Conservation (phyloP, 345 rosid species). For the Fremontodendron californicum region DNA sequence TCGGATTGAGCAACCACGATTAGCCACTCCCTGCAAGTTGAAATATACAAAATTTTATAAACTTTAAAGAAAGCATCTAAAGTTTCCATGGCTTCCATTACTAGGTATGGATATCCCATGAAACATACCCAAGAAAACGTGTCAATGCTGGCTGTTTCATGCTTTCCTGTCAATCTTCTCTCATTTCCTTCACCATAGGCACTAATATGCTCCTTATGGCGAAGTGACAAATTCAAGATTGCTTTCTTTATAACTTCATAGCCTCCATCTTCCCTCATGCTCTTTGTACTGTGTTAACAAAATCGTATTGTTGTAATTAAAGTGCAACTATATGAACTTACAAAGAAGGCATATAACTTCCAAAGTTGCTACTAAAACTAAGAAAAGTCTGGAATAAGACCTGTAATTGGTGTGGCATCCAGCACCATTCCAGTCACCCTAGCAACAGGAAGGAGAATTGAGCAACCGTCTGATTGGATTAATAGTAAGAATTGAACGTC, state of each 20-base stretch:
- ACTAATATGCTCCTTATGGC: conserved; percentile 80
- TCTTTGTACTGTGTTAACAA: conserved; percentile 61
- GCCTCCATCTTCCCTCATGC: conserved; percentile 95
- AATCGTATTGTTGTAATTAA: background rate
- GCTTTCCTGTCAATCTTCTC: conserved; percentile 95
- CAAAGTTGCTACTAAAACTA: background rate
- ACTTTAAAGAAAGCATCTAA: background rate
- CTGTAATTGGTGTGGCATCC: conserved; percentile 98
- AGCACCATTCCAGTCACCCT: conserved; percentile 99
- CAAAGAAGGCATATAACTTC: conserved; percentile 64
- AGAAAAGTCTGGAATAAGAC: conserved; percentile 20
- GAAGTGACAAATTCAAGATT: conserved; percentile 82
- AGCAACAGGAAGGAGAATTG: conserved; percentile 12
- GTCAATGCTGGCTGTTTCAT: conserved; percentile 90
- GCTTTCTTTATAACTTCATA: conserved; percentile 86
- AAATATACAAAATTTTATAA: conserved; percentile 5
- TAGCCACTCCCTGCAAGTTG: conserved; percentile 76
- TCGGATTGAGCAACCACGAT: conserved; percentile 93
- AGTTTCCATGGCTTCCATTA: background rate
- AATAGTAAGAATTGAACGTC: background rate
- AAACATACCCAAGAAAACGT: conserved; percentile 85
- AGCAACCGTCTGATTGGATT: background rate
- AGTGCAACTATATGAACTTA: conserved; percentile 10
- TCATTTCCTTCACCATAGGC: conserved; percentile 99
- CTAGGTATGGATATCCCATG: background rate